Evolutionary conservation across 352 stramenopile species (phyloP), one percentile per base, ranked within the genome.

Genomic region (Halophytophthora polymorphica): DNA sequence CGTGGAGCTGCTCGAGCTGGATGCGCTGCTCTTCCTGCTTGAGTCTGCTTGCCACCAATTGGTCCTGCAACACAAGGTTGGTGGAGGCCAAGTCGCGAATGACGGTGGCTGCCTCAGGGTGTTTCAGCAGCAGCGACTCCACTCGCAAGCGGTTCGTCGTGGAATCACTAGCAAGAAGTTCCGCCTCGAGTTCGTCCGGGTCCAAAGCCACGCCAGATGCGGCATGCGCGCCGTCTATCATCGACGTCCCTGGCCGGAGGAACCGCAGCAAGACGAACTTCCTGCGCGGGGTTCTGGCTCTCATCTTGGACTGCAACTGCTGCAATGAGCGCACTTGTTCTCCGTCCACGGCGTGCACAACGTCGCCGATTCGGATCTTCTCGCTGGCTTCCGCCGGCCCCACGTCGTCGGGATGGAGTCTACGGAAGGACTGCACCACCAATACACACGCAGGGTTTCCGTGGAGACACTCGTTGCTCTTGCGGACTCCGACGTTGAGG

Each of bases 1-100:
- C 56, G 29, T 88, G 71, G 2, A 88, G 61, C 31, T 88, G 74
- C 19, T 88, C 74, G 4, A 88, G 65, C 33, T 88, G 77, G 40
- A 84, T 79, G 18, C 41, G 66, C 42, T 83, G 77, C 35, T 88
- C 74, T 43, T 77, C 72, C 43, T 74, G 70, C 48, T 83, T 83
- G 6, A 86, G 44, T 10, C 49, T 63, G 19, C 68, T 85, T 2
- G 63, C 51, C 10, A 86, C n/a, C 1, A 86, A 58, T 36, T 84
- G 67, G 1, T 85, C 61, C 22, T 86, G 61, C 2, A 88, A 49
- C 3, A 52, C 7, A 50, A 77, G 54, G 25, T 85, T 88, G 12
- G 56, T 66, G 0, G 45, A 56, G 11, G 67, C 70, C 3, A 88
- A 42, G 15, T 77, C 58, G 0, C 70, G 69, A 41, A 88, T 54